Base-by-base conservation (phyloP, 352 stramenopile species). In the Phytophthora nicotianae region DNA sequence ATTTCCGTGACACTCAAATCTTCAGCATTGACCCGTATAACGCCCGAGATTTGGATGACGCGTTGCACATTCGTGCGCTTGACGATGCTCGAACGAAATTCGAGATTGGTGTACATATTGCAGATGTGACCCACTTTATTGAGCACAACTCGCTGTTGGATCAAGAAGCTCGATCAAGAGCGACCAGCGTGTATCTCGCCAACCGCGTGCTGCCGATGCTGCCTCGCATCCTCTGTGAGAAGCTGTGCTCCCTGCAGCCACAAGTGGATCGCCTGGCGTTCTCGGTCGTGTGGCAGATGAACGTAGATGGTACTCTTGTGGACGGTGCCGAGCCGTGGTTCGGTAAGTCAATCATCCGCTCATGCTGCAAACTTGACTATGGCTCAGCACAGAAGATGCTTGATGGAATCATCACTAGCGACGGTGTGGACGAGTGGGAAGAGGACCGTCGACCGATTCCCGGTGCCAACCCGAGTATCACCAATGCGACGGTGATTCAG, bases 11-110 rank as follows among this genome's bases (percentile, higher is more conserved):
- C 0, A 58, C 66, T 24, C 81, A 95, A 46, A 98, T 99, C 53
- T 99, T 99, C 65, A 98, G 95, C 6, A 99, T 99, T 42, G 97
- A 99, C 78, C 97, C 97, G 17, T 97, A 96, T 43, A 98, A 95
- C 10, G 96, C 97, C 3, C 94, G 93, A 20, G 97, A 99, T 87
- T 75, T 99, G 40, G 96, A 99, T 58, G 97, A 99, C 72, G 97
- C 97, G 20, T 70, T 99, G 42, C 93, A 98, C 65, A 92, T 99
- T 57, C 81, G 77, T 19, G 71, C 75, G 8, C 61, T 97, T 2
- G 60, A 90, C 21, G 70, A 80, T 9, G 72, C 65, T 17, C 72
- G 75, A 6, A 86, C 80, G 21, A 84, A 73, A 38, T 94, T 93
- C 58, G 86, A 96, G 48, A 77, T 99, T 6, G 96, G 97, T 23